phyloP scores from a whole-genome alignment of 169 alveolate species.

The Perkinsus olseni region DNA sequence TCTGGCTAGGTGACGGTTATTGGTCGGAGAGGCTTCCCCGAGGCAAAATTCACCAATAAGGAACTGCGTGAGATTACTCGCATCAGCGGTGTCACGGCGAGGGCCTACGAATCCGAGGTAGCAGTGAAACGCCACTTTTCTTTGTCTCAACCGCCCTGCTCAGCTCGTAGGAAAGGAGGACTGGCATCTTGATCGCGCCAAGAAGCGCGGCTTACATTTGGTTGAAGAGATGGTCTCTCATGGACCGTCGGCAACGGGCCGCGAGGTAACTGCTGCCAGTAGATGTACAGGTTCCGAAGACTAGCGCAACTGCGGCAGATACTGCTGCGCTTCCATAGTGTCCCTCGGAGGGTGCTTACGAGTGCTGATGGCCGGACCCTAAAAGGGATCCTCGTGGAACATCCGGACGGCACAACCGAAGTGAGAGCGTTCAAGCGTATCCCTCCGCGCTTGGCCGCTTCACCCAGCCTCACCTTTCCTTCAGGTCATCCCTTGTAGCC shows the following conservation, averaged over 20 bases:
- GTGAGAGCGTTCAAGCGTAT: neutral
- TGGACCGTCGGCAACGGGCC: neutral
- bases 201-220: neutral
- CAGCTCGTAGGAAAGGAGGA: neutral
- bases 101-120: neutral
- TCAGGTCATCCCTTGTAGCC: neutral
- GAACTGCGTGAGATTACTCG: conserved; percentile 19
- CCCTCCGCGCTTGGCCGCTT: neutral
- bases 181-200: neutral
- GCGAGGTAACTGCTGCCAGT: no score
- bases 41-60: conserved; percentile 23
- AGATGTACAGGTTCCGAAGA: no score
- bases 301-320: no score
- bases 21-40: conserved; percentile 19
- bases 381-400: neutral
- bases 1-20: neutral
- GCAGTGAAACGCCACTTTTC: no score
- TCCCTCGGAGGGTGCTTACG: neutral
- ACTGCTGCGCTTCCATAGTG: neutral
- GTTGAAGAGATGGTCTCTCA: neutral
- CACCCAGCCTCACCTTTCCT: neutral
- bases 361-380: neutral
- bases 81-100: neutral
- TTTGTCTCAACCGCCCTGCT: neutral
- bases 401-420: neutral